Base-by-base conservation (phyloP, 1,284 basidiomycete genomes). In the Cutaneotrichosporon cutaneum region DNA sequence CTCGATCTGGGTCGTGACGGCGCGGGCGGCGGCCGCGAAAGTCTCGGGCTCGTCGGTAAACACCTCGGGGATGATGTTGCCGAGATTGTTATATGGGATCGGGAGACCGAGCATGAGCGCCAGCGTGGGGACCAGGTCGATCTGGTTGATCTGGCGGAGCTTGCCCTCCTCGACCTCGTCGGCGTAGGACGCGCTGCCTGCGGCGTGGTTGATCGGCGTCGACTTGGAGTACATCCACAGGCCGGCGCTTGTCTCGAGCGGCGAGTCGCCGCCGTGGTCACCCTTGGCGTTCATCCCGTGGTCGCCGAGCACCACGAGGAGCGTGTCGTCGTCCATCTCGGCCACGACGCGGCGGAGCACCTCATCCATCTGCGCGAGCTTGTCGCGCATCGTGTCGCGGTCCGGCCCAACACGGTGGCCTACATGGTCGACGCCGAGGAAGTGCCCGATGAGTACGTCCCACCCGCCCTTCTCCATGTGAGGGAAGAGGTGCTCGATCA, bases 201-300 rank as follows among this genome's bases (percentile, higher is more conserved):
- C 24, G 14, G 32, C 5, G 14, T 58, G 89, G 89, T 81, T 59
- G 24, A 82, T 61, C 3, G 72, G 66, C 33, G 62, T 56, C 39
- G 72, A 70, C 65, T 81, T 82, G n/a, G 90, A 92, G 80, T 97
- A 99, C 45, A 98, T 81, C 94, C 95, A 99, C 30, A 96, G 78
- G 0, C 85, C 94, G 1, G 92, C 84, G 6, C 90, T 89, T 0
- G 92, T 90, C 72, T 99, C 96, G 26, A 90, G 84, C 16, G 84
- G 83, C 0, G 88, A 88, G 72, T 98, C 96, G 1, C 96, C 95
- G 0, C 95, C 95, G 71, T 99, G 95, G 70, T 99, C 95, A 9
- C 96, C 96, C 35, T 89, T 85, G 52, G 86, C 82, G 74, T 98
- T 94, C 96, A 99, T 99, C 0, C 96, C 95, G 74, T 99, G 96